Base-by-base conservation (phyloP, 202 grass and related monocot genomes). In the Setaria italica region DNA sequence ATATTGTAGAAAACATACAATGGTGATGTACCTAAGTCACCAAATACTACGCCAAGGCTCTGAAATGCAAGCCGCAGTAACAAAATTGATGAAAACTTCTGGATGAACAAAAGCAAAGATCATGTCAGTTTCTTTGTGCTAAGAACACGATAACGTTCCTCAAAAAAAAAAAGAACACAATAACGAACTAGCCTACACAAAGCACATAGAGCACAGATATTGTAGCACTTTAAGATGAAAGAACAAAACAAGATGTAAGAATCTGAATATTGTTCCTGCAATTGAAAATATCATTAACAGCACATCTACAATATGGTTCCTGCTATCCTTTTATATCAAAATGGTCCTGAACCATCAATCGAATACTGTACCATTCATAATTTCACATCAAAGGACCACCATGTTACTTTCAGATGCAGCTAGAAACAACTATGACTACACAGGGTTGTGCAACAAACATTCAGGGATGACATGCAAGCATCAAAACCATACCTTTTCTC, bases 1-100 rank as follows among this genome's bases (percentile, higher is more conserved):
- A 88, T 85, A 67, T 94, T 97, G 60, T 92, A 90, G 85, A 97
- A 97, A 49, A 97, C 94, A 94, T 97, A 97, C 67, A 97, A 81
- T 21, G 94, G 94, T 49, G 94, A 97, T 80, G 92, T 94, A 62
- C 94, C 92, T 55, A 97, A 90, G 68, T 97, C 94, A 62, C 94
- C 94, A 83, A 94, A 97, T 75, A 97, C 92, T 43, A 97, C 90
- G 33, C 90, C 92, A 51, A 97, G 92, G 86, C 94, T 97, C 70
- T 97, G 92, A 84, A 94, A 97, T 64, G 92, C 94, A 0, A 94
- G 90, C 60, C 80, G 87, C 21, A 90, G 59, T 59, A 97, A 76
- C 74, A 97, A 51, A 74, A 90, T 66, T 13, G 76, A 85, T 2
- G 94, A 97, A 43, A 94, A 97, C 74, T 91, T 96, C 94, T 96